These are phyloP conservation scores for Echeveria elegans DNA, from an alignment of 164 flowering plant genomes.

Conservation along the genomic window DNA sequence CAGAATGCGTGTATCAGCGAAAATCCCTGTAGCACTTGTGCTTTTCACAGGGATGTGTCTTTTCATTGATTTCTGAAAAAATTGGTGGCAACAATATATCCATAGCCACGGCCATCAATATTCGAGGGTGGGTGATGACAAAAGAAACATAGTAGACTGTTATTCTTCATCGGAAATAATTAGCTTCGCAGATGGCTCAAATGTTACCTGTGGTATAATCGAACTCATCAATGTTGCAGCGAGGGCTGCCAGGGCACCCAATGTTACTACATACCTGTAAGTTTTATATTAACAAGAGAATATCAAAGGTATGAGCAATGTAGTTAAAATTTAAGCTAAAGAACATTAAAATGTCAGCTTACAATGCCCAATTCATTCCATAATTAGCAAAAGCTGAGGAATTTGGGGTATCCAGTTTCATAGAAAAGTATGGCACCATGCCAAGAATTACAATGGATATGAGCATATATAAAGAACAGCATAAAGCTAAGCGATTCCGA, in stretches of 20 bases:
- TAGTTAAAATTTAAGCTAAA: background rate
- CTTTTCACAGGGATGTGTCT: slow-evolving; percentile 61
- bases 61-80: slow-evolving; percentile 44
- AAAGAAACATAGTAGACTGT: background rate
- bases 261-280: slow-evolving; percentile 6
- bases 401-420: slow-evolving; percentile 72
- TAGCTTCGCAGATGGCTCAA: background rate
- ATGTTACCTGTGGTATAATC: slow-evolving; percentile 8
- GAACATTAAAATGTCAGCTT: slow-evolving; percentile 16
- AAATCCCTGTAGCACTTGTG: slow-evolving; percentile 44
- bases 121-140: slow-evolving; percentile 41
- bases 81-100: slow-evolving; percentile 65
- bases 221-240: slow-evolving; percentile 8
- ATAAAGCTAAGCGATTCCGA: slow-evolving; percentile 48
- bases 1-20: slow-evolving; percentile 47
- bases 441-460: slow-evolving; percentile 59
- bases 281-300: background rate
- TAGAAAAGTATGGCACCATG: slow-evolving; percentile 52
- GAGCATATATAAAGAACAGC: slow-evolving; percentile 60
- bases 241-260: slow-evolving; percentile 5
- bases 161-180: background rate
- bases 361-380: slow-evolving; percentile 72
- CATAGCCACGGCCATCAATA: slow-evolving; percentile 77
- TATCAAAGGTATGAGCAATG: background rate
- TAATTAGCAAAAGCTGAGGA: slow-evolving; percentile 58